phyloP scores from a whole-genome alignment of 352 stramenopile species.

The Phytophthora aleatoria region DNA sequence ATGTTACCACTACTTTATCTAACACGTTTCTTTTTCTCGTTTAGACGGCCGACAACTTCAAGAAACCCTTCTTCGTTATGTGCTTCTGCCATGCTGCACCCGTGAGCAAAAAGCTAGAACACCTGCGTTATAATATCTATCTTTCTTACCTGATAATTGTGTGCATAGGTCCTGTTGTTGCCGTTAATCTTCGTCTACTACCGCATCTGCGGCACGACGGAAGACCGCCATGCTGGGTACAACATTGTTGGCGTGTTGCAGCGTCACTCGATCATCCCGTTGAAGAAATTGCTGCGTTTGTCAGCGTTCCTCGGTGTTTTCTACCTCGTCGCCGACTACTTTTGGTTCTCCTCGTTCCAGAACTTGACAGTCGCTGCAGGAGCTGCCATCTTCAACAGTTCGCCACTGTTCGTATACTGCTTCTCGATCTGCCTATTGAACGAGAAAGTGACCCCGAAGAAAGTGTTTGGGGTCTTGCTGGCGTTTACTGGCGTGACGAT shows the following conservation, averaged over 20 bases:
- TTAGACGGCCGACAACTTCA: constrained; percentile 26
- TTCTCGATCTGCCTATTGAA: constrained; percentile 67
- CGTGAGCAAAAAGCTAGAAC: constrained; percentile 11
- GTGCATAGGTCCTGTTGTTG: constrained; percentile 16
- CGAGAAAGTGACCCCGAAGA: constrained; percentile 42
- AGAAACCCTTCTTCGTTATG: constrained; percentile 60
- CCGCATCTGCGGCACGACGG: constrained; percentile 23
- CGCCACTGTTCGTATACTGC: constrained; percentile 69
- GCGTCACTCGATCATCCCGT: constrained; percentile 47
- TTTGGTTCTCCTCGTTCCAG: constrained; percentile 58
- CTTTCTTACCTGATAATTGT: not conserved
- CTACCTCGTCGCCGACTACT: constrained; percentile 52
- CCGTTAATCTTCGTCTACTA: constrained; percentile 40
- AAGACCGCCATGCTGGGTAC: constrained; percentile 21
- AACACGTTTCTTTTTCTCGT: not conserved
- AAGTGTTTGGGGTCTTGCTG: constrained; percentile 48
- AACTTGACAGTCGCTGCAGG: constrained; percentile 53
- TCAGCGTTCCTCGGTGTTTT: constrained; percentile 51
- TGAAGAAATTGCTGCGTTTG: constrained; percentile 36
- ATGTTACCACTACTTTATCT: not conserved
- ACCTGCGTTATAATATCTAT: not conserved
- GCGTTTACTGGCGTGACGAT: constrained; percentile 55
- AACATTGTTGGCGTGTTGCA: constrained; percentile 29
- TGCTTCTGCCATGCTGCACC: constrained; percentile 51
- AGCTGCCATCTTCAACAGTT: constrained; percentile 64